Base-by-base conservation (phyloP, 805 yeast species). In the Pichia rugopelliculosa region DNA sequence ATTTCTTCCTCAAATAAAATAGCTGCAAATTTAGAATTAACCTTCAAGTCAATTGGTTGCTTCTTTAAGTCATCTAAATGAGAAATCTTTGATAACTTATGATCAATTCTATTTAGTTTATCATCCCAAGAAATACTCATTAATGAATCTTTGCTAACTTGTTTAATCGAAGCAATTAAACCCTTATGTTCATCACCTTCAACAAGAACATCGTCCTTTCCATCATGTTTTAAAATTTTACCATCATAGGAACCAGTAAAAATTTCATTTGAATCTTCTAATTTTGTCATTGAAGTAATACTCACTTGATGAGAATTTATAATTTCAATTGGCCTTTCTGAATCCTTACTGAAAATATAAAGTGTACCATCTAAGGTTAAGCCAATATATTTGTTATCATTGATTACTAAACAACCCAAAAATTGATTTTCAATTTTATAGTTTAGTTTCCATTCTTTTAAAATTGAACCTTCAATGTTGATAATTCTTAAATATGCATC, bases 171-270 rank as follows among this genome's bases (percentile, higher is more conserved):
- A 30, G 77, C 79, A 40, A 91, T 75, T 52, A 83, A 75, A 54
- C 89, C 88, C 0, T 75, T 60, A 64, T 90, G 97, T 11, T 41
- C 48, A 2, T 64, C 60, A 13, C 74, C 74, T 13, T 59, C 56
- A 11, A 73, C 56, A 11, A 68, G 56, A 1, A 47, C 42, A 11
- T 75, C 74, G 8, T 69, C 62, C 2, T 57, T 50, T 8, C 70
- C 50, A 15, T 64, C 67, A 95, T 96, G 87, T 48, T 71, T 61
- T 39, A 76, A 64, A 10, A 90, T 65, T 36, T 76, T 69, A 26
- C 98, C 98, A 62, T 91, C 97, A 47, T 84, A 80, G 27, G 91
- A 82, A 17, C 96, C 96, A 3, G 90, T 75, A 49, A 69, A 65
- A 9, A 53, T n/a, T 18, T 36, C 34, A 0, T 58, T 54, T 2